Percentiles rank a stretch among this genome's conserved stretches.
These are phyloP conservation scores for Rehmannia glutinosa DNA, from an alignment of 257 asterid genomes.

Conservation along the genomic window DNA sequence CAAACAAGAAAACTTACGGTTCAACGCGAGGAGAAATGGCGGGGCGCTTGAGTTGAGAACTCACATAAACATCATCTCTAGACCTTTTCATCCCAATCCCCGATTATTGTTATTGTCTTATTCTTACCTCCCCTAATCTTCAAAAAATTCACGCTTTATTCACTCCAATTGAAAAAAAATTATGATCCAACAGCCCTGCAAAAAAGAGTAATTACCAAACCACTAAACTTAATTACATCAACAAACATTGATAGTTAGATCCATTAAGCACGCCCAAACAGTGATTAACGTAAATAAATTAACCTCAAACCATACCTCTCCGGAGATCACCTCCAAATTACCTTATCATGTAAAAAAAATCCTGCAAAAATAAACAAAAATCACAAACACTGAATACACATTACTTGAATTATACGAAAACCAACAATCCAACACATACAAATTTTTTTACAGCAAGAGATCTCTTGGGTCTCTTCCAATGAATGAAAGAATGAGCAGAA, in stretches of 20 bases:
- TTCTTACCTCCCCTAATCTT: slow-evolving; percentile 15
- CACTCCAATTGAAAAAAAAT: slow-evolving; percentile 35
- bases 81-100: slow-evolving; percentile 65
- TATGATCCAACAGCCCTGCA: slow-evolving; percentile 36
- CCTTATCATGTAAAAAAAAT: slow-evolving; percentile 13
- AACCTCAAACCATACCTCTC: slow-evolving; percentile 36
- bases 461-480: slow-evolving; percentile 8
- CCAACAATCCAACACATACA: neutral
- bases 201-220: slow-evolving; percentile 16
- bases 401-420: slow-evolving; percentile 49
- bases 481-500: slow-evolving; percentile 26
- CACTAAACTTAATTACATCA: slow-evolving; percentile 29
- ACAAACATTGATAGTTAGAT: slow-evolving; percentile 33
- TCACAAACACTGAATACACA: slow-evolving; percentile 29
- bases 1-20: slow-evolving; percentile 39
- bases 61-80: slow-evolving; percentile 49
- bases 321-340: slow-evolving; percentile 47
- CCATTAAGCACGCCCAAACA: slow-evolving; percentile 34
- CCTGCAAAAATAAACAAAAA: slow-evolving; percentile 30
- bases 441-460: slow-evolving; percentile 26
- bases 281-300: slow-evolving; percentile 21
- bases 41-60: slow-evolving; percentile 54
- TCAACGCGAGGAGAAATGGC: slow-evolving; percentile 48
- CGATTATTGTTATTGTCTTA: neutral
- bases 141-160: slow-evolving; percentile 32